Conservation (phyloP, 1,284 basidiomycete species). For the Heterobasidion annosum region DNA sequence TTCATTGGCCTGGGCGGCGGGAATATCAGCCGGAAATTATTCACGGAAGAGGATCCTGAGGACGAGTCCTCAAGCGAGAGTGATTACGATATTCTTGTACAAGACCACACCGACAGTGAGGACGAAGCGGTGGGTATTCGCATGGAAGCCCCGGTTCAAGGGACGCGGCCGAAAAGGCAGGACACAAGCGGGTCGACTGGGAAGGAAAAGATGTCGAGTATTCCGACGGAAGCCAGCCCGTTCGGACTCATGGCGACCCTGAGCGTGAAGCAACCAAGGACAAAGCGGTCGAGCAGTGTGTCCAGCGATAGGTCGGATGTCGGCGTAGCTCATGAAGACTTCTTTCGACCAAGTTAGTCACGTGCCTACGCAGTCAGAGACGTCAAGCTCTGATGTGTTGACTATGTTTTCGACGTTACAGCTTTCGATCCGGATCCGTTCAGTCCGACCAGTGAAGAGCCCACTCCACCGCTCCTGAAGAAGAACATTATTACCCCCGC, state of each 20-base stretch:
- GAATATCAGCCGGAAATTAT: constrained; percentile 38
- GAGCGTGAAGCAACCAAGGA: constrained; percentile 35
- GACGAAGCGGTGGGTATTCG: constrained; percentile 2
- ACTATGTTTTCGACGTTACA: constrained; percentile 14
- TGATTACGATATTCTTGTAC: constrained; percentile 14
- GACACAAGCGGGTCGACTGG: constrained; percentile 9
- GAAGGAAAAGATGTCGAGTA: constrained; percentile 35
- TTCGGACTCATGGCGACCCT: constrained; percentile 64
- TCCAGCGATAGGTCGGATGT: constrained; percentile 33
- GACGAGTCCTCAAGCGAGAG: constrained; percentile 11
- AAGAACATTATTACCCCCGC: constrained; percentile 58
- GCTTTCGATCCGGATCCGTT: constrained; percentile 34
- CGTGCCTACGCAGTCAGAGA: no score
- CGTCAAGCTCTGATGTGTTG: background rate
- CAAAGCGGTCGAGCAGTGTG: constrained; percentile 19
- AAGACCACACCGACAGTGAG: constrained; percentile 13
- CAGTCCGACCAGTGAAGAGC: constrained; percentile 22
- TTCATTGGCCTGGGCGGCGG: constrained; percentile 52
- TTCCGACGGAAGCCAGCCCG: constrained; percentile 54
- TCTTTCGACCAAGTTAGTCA: constrained; percentile 53
- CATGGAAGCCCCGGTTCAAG: background rate
- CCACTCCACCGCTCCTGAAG: constrained; percentile 59
- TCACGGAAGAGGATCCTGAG: constrained; percentile 17
- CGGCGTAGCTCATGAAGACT: constrained; percentile 55
- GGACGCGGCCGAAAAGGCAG: constrained; percentile 8